Evolutionary conservation across 495 filamentous ascomycete genomes (phyloP).

Genomic region (Bacidia rubella): DNA sequence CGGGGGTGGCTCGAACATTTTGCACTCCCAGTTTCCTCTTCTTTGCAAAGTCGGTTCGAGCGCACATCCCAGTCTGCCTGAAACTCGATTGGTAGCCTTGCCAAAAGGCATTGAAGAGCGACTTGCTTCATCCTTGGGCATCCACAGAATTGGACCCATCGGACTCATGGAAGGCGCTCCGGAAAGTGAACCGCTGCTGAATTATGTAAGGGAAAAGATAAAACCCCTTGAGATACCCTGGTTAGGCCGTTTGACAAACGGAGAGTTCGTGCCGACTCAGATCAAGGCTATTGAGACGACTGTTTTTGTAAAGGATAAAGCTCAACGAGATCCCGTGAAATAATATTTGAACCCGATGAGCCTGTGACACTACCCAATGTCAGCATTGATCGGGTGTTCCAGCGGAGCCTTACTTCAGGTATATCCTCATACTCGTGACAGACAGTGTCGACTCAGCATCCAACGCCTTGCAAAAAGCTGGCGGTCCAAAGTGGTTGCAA

Average conservation of each 20-base stretch:
- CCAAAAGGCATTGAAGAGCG: constrained; percentile 36
- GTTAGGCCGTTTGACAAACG: constrained; percentile 19
- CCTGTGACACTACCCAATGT: too few relatives aligned
- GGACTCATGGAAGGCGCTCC: constrained; percentile 37
- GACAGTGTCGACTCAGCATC: too few relatives aligned
- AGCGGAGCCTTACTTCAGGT: too few relatives aligned
- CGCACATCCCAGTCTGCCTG: constrained; percentile 20
- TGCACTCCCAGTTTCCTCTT: constrained; percentile 47
- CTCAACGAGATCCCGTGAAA: background rate
- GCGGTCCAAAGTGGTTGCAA: too few relatives aligned
- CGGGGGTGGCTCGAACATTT: constrained; percentile 33
- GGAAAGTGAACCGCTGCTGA: constrained; percentile 33
- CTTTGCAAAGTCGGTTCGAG: constrained; percentile 39
- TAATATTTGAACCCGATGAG: too few relatives aligned
- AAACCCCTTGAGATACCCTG: constrained; percentile 24
- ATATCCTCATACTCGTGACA: too few relatives aligned
- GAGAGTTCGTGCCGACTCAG: constrained; percentile 14
- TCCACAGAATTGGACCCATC: constrained; percentile 46
- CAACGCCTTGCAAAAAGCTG: too few relatives aligned
- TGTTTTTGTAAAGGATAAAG: background rate
- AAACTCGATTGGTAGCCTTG: constrained; percentile 42
- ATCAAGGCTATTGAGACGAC: constrained; percentile 4
- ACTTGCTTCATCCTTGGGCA: constrained; percentile 35
- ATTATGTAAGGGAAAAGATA: constrained; percentile 36
- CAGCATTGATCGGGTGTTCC: too few relatives aligned